phyloP scores from a whole-genome alignment of 257 asterid genomes.

The Nicotiana paniculata region DNA sequence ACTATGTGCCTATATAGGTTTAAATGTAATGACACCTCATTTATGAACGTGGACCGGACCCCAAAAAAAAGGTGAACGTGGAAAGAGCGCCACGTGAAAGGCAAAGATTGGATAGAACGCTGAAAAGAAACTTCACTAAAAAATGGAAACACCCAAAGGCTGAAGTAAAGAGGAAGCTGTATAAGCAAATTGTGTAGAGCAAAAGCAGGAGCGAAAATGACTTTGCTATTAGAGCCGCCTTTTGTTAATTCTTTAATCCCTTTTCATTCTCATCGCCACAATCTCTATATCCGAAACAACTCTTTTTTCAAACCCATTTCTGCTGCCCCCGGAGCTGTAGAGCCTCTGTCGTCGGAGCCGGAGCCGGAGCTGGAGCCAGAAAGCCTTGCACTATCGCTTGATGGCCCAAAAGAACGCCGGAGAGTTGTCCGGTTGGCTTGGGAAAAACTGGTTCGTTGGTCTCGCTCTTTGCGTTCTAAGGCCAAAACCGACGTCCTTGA shows the following conservation, averaged over 20 bases:
- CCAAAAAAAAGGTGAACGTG: too few relatives aligned
- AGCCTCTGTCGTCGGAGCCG: slow-evolving; percentile 6
- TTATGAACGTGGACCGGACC: too few relatives aligned
- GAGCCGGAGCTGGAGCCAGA: neutral
- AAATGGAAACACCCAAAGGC: too few relatives aligned
- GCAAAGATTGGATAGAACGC: slow-evolving; percentile 17
- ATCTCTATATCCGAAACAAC: slow-evolving; percentile 1
- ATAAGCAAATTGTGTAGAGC: neutral
- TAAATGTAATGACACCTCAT: too few relatives aligned
- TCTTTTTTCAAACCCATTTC: slow-evolving; percentile 20
- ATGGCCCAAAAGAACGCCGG: slow-evolving; percentile 53
- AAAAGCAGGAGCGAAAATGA: slow-evolving; percentile 27
- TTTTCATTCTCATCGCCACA: neutral
- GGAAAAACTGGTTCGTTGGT: slow-evolving; percentile 95
- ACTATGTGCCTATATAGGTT: too few relatives aligned
- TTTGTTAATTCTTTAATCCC: slow-evolving; percentile 14
- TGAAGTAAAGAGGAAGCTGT: neutral
- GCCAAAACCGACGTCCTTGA: slow-evolving; percentile 85
- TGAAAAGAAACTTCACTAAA: neutral
- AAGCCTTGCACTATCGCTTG: slow-evolving; percentile 22
- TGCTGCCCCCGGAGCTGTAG: slow-evolving; percentile 18
- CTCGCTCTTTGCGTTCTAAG: slow-evolving; percentile 75
- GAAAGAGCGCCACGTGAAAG: slow-evolving; percentile 16
- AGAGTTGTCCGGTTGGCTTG: slow-evolving; percentile 75
- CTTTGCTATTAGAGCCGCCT: slow-evolving; percentile 45